These are phyloP conservation scores for Russula vinacea DNA, from an alignment of 768 basidiomycete species.

Conservation along the genomic window DNA sequence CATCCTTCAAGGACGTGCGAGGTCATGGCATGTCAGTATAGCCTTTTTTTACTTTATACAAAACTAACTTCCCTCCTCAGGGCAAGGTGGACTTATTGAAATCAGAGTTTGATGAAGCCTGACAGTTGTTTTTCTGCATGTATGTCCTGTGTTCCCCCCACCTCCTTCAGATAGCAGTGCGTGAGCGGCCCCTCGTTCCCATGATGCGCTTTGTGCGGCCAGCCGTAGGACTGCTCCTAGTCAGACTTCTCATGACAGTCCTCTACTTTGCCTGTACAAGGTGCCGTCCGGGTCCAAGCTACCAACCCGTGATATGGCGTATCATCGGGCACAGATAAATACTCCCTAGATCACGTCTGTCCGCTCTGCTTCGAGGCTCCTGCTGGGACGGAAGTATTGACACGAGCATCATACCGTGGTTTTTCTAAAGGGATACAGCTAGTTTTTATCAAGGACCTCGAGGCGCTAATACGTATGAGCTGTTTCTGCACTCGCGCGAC, in stretches of 20 bases:
- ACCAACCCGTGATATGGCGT: conserved; percentile 62
- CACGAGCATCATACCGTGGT: neutral
- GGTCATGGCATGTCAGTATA: conserved; percentile 29
- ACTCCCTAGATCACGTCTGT: conserved; percentile 2
- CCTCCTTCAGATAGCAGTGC: neutral
- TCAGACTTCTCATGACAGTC: conserved; percentile 13
- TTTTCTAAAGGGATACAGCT: conserved; percentile 19
- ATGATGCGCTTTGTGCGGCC: neutral
- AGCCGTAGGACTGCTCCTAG: conserved; percentile 24
- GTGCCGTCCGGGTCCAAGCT: conserved; percentile 65
- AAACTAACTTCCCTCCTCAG: conserved; percentile 35
- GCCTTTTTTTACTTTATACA: neutral
- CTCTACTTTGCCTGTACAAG: conserved; percentile 60
- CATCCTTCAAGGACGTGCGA: conserved; percentile 23
- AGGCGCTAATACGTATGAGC: neutral
- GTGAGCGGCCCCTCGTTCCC: neutral
- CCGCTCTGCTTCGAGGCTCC: conserved; percentile 5
- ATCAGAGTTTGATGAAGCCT: conserved; percentile 62
- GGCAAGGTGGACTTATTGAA: conserved; percentile 62
- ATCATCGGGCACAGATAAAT: conserved; percentile 69
- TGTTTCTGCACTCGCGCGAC: neutral
- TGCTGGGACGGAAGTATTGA: conserved; percentile 1
- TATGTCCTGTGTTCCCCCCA: neutral
- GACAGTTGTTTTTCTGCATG: conserved; percentile 35
- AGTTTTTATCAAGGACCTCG: neutral